phyloP scores from a whole-genome alignment of 257 asterid species.

The Ehretia macrophylla region DNA sequence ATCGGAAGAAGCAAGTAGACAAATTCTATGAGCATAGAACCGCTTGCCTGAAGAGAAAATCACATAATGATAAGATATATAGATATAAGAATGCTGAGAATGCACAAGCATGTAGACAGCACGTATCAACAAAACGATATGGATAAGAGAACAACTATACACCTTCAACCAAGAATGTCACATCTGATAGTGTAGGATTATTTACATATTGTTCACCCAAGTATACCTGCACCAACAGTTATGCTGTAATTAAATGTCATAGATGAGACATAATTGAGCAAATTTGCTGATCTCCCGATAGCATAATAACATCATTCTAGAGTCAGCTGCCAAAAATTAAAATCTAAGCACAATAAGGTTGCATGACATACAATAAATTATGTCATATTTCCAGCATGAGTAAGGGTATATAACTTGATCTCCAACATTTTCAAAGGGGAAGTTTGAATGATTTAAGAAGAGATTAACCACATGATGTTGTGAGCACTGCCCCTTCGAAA shows the following conservation, averaged over 20 bases:
- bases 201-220: conserved; percentile 95
- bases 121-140: neutral
- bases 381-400: too few relatives aligned
- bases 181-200: conserved; percentile 83
- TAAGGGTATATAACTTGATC: too few relatives aligned
- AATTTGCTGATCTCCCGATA: neutral
- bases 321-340: too few relatives aligned
- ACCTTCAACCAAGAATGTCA: conserved; percentile 97
- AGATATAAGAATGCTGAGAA: neutral
- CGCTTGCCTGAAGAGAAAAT: conserved; percentile 40
- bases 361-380: too few relatives aligned
- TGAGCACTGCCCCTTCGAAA: too few relatives aligned
- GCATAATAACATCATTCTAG: neutral
- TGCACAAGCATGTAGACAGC: neutral
- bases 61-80: neutral
- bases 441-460: too few relatives aligned
- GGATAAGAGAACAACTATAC: neutral
- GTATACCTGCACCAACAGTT: conserved; percentile 69
- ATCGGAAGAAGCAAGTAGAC: conserved; percentile 96
- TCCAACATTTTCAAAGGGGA: too few relatives aligned
- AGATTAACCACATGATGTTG: too few relatives aligned
- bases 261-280: neutral
- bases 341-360: too few relatives aligned
- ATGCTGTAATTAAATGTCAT: conserved; percentile 2
- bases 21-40: conserved; percentile 94